Evolutionary conservation across 345 rosid genomes (phyloP).

Genomic region (Moringa oleifera): DNA sequence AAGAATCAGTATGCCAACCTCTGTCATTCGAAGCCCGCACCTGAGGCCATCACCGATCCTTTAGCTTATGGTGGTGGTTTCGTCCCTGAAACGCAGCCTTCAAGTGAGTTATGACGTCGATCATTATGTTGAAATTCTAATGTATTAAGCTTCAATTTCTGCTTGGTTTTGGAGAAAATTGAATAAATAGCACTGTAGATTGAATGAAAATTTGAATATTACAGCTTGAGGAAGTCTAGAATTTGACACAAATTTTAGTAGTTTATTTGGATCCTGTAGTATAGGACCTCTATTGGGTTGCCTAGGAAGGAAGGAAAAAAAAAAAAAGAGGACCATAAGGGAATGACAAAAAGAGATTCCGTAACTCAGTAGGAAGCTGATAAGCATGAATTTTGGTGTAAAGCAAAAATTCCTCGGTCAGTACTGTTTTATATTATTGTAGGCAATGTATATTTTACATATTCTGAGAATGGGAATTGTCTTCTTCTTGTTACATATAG

Average conservation of each 20-base stretch:
- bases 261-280: not conserved
- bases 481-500: not conserved
- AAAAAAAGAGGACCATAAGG: too few species aligned
- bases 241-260: not conserved
- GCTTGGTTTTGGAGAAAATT: slow-evolving; percentile 4
- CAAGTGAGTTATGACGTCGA: slow-evolving; percentile 35
- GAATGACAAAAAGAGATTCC: too few species aligned
- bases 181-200: not conserved
- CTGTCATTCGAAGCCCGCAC: slow-evolving; percentile 47
- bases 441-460: not conserved
- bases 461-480: not conserved
- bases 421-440: not conserved
- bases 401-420: too few species aligned
- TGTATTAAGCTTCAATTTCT: not conserved
- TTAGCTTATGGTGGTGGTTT: slow-evolving; percentile 83
- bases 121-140: not conserved
- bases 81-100: slow-evolving; percentile 70
- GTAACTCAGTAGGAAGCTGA: too few species aligned
- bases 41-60: slow-evolving; percentile 76
- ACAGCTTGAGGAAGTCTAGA: not conserved
- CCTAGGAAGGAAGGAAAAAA: too few species aligned
- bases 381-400: not conserved
- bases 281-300: too few species aligned
- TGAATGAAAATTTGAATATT: not conserved
- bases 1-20: slow-evolving; percentile 34